These are phyloP conservation scores for Candida germanica DNA, from an alignment of 805 yeast genomes.

Conservation along the genomic window DNA sequence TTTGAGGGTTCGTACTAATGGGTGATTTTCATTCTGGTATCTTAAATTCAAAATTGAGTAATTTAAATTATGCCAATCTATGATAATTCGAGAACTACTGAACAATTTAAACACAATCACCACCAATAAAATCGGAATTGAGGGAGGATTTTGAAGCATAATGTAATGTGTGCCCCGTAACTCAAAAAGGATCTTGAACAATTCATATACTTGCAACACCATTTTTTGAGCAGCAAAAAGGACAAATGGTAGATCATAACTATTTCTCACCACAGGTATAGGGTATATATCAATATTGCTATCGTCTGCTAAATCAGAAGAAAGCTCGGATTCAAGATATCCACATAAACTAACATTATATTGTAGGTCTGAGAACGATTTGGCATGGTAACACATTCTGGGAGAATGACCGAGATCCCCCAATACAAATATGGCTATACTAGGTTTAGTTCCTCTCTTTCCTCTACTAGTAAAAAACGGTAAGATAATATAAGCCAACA, in stretches of 20 bases:
- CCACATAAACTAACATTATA: conserved; percentile 84
- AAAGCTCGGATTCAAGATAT: conserved; percentile 58
- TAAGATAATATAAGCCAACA: conserved; percentile 37
- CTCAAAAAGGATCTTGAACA: conserved; percentile 48
- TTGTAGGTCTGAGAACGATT: conserved; percentile 65
- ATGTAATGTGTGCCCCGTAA: conserved; percentile 65
- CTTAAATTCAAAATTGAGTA: conserved; percentile 75
- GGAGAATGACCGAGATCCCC: conserved; percentile 97
- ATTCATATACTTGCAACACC: conserved; percentile 46
- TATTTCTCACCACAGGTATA: conserved; percentile 41
- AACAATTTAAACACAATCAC: conserved; percentile 49
- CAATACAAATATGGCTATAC: conserved; percentile 75
- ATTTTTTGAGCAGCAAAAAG: conserved; percentile 61
- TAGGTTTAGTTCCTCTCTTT: conserved; percentile 26
- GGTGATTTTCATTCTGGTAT: conserved; percentile 51
- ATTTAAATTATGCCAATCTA: conserved; percentile 97
- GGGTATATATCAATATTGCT: conserved; percentile 50
- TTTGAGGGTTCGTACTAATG: conserved; percentile 57
- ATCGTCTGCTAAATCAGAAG: conserved; percentile 49
- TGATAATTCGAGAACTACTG: conserved; percentile 58
- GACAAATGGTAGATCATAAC: conserved; percentile 46
- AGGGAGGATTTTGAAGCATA: conserved; percentile 89
- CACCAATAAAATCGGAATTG: conserved; percentile 74
- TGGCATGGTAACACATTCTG: conserved; percentile 87
- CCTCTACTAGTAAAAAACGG: conserved; percentile 27